Conservation (phyloP, 495 filamentous ascomycete species). For the Hypoxylon subgilvum region DNA sequence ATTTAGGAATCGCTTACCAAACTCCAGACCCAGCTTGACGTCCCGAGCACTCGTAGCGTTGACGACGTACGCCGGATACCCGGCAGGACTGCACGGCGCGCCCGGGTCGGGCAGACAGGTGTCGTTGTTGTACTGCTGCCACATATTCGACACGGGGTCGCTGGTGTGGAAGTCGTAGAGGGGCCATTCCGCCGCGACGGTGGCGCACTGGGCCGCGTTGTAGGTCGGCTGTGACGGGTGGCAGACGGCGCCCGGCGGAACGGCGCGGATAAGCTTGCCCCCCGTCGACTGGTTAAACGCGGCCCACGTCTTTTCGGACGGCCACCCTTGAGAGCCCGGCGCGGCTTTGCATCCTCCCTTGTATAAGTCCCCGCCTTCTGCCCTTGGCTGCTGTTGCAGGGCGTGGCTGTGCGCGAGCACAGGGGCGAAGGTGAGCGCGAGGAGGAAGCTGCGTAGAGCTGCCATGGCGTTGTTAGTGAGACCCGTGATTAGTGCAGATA, state of each 20-base stretch:
- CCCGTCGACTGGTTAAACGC: slow-evolving; percentile 45
- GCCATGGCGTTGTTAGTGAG: slow-evolving; percentile 11
- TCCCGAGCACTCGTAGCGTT: slow-evolving; percentile 52
- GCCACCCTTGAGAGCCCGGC: slow-evolving; percentile 45
- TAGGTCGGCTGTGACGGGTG: slow-evolving; percentile 51
- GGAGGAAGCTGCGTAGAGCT: slow-evolving; percentile 4
- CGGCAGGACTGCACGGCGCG: slow-evolving; percentile 46
- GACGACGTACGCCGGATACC: slow-evolving; percentile 57
- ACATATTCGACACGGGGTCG: slow-evolving; percentile 49
- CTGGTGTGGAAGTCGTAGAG: slow-evolving; percentile 46
- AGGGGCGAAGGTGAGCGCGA: slow-evolving; percentile 2
- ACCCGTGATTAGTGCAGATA: neutral
- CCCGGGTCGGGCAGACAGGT: slow-evolving; percentile 49
- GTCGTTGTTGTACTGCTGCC: slow-evolving; percentile 53
- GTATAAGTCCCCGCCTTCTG: neutral
- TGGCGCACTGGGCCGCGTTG: slow-evolving; percentile 43
- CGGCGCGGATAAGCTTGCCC: slow-evolving; percentile 58
- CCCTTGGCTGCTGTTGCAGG: slow-evolving; percentile 5
- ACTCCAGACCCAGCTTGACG: slow-evolving; percentile 51
- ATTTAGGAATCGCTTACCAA: slow-evolving; percentile 38
- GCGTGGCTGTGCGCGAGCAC: slow-evolving; percentile 23
- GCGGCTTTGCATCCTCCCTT: slow-evolving; percentile 40
- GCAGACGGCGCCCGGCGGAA: slow-evolving; percentile 62
- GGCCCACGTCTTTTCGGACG: slow-evolving; percentile 39
- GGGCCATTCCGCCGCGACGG: slow-evolving; percentile 41